These are phyloP conservation scores for Pisolithus tinctorius DNA, from an alignment of 768 basidiomycete genomes.

Conservation along the genomic window DNA sequence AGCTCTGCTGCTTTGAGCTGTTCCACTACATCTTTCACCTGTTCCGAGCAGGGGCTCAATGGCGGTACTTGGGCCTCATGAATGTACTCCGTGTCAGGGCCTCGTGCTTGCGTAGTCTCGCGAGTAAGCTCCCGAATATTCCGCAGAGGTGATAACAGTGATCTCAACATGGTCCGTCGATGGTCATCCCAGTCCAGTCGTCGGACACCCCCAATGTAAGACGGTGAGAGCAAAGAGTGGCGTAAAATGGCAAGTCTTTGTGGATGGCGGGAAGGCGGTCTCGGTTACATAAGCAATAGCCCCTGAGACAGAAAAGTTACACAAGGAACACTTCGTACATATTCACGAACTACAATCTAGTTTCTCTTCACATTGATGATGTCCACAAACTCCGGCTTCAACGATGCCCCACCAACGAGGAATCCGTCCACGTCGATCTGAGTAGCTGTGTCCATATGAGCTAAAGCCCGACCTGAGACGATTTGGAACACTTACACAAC, in stretches of 20 bases:
- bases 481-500: conserved; percentile 51
- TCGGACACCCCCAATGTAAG: too few relatives aligned
- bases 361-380: conserved; percentile 69
- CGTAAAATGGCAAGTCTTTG: too few relatives aligned
- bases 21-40: conserved; percentile 67
- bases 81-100: conserved; percentile 14
- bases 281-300: too few relatives aligned
- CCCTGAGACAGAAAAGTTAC: too few relatives aligned
- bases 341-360: conserved; percentile 2
- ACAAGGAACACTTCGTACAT: background rate
- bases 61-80: conserved; percentile 12
- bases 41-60: conserved; percentile 21
- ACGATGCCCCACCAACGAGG: conserved; percentile 94
- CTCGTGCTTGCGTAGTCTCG: conserved; percentile 9
- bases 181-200: background rate
- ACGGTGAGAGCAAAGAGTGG: too few relatives aligned
- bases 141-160: conserved; percentile 53
- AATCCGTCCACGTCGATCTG: conserved; percentile 92
- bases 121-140: conserved; percentile 44
- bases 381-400: conserved; percentile 94
- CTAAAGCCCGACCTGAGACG: background rate
- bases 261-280: too few relatives aligned
- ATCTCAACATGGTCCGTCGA: conserved; percentile 43
- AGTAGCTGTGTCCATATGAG: conserved; percentile 37
- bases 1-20: conserved; percentile 55